Base-by-base conservation (phyloP, 2,329 filamentous ascomycete species). In the Neonectria ditissima region DNA sequence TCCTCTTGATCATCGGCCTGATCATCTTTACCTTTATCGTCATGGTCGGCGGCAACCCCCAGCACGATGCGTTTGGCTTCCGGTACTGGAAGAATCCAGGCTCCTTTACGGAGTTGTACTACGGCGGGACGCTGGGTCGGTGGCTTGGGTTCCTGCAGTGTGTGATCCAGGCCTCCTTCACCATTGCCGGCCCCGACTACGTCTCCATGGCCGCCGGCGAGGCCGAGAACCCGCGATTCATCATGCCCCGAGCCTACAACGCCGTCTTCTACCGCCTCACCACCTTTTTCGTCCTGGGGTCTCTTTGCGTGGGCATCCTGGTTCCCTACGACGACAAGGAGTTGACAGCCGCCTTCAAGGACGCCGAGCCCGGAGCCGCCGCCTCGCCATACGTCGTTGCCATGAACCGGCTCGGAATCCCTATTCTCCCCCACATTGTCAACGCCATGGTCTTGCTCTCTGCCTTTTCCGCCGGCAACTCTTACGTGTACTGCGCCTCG, bases 1-100 rank as follows among this genome's bases (percentile, higher is more conserved):
- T 93, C 3, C 70, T 94, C 2, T 83, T 94, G 54, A 92, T 92
- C 63, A 78, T 93, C 37, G 91, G 87, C 1, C 83, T 95, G 54
- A 85, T 94, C 69, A 71, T 88, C 66, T 94, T 92, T 80, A 95
- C 93, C 2, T 93, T 97, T 73, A 84, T 97, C 67, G 88, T 89
- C 67, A 95, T 96, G 90, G 80, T 96, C 1, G 93, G 93, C 8
- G 93, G 91, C 3, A 96, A 95, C 69, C 93, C 93, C 0, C 76
- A 88, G 1, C 82, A 86, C 39, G 91, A 94, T 69, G 82, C 86
- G 0, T 92, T 92, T 66, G 92, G 92, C 1, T 95, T 95, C 75
- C 84, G 77, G 0, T 88, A 86, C 75, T 91, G 88, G 87, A 81
- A 84, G 4, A 80, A 86, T 0, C 92, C 92, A 0, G 92, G 92